A percentile compares a stretch with the other conserved stretches of the same genome.
phyloP scores from a whole-genome alignment of 306 rosid genomes.

The Pyrus bretschneideri region DNA sequence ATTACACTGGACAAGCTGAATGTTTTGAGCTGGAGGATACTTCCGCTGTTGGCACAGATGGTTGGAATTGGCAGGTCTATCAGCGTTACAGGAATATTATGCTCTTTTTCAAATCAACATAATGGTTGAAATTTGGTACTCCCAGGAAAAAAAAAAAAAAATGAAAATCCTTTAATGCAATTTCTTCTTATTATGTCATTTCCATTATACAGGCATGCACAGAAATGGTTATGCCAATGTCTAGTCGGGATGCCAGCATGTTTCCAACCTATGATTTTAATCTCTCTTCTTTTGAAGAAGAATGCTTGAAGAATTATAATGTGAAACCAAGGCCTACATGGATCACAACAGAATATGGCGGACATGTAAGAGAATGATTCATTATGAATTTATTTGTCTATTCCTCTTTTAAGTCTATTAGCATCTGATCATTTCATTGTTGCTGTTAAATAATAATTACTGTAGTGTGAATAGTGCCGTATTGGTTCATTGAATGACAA shows the following conservation, averaged over 20 bases:
- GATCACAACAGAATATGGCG: constrained; percentile 76
- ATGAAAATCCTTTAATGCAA: background rate
- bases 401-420: background rate
- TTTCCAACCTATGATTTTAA: constrained; percentile 50
- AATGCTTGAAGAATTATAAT: constrained; percentile 35
- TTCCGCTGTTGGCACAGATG: constrained; percentile 63
- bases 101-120: background rate
- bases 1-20: constrained; percentile 55
- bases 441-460: background rate
- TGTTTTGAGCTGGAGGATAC: constrained; percentile 69
- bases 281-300: constrained; percentile 44
- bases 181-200: constrained; percentile 4
- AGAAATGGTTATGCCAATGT: constrained; percentile 92
- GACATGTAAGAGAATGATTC: constrained; percentile 50
- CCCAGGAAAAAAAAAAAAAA: too few relatives aligned
- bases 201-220: constrained; percentile 61
- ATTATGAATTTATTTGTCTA: constrained; percentile 3
- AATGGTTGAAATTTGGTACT: background rate
- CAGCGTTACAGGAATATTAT: constrained; percentile 3
- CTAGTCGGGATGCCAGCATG: constrained; percentile 57
- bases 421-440: background rate
- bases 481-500: background rate
- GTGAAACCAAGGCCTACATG: constrained; percentile 63
- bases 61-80: constrained; percentile 86
- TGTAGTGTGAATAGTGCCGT: background rate